Base-by-base conservation (phyloP, 139 green algal species). In the Edaphochlamys debaryana region DNA sequence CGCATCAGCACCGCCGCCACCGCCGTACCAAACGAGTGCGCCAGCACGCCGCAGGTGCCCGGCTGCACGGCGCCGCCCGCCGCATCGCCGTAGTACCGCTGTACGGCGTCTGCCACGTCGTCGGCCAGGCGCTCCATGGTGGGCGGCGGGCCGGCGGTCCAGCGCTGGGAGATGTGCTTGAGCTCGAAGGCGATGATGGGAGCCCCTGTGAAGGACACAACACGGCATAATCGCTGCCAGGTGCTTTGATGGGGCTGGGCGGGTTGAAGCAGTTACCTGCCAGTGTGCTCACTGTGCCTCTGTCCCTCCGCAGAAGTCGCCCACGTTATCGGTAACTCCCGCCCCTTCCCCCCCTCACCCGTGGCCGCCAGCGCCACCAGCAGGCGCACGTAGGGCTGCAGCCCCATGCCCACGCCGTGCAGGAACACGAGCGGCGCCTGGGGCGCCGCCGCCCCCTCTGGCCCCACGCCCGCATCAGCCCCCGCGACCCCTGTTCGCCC, bases 121-220 rank as follows among this genome's bases (percentile, higher is more conserved):
- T 48, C 78, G 30, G 78, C 78, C 34, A 87, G 67, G 9, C 64
- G 23, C 32, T 54, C 48, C 63, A 87, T 32, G 32, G 45, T 79
- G 20, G 83, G 84, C 23, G 83, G 84, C 17, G 87, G 66, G 52
- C 64, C n/a, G 29, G 62, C 30, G 27, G 85, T 85, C 82, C 87
- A 89, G 62, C 85, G 77, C 85, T 88, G 88, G 20, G 67, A 82
- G 25, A 91, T 45, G 70, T 93, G 89, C 50, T 85, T 87, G 69
- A 84, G 89, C 86, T 93, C 89, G 1, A 93, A 56, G 22, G 88
- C 85, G 0, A 93, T 70, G 11, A 93, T 34, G 32, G 89, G 89
- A 8, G 67, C 75, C 17, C 82, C 82, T 87, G 82, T 6, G 19
- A 23, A 6, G 56, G 17, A 58, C 50, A 58, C 17, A 58, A n/a